phyloP scores from a whole-genome alignment of 2,329 filamentous ascomycete genomes.

The Trichothecium sympodiale region DNA sequence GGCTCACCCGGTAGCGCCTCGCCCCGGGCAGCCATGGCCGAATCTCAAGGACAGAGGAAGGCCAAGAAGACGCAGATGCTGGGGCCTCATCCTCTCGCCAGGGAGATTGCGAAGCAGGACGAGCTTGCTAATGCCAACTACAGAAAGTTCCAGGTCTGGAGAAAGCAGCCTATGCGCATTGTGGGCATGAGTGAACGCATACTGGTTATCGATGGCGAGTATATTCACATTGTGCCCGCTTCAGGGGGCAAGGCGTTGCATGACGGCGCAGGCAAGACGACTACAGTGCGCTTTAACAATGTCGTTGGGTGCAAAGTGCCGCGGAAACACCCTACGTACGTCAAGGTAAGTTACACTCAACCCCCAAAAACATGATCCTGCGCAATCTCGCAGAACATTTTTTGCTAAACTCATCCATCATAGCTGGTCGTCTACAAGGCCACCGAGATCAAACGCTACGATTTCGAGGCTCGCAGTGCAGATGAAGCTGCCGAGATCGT shows the following conservation, averaged over 20 bases:
- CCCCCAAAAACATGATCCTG: too few relatives aligned
- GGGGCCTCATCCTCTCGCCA: constrained; percentile 55
- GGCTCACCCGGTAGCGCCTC: constrained; percentile 60
- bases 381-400: too few relatives aligned
- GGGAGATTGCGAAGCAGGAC: constrained; percentile 48
- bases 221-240: constrained; percentile 72
- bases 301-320: constrained; percentile 75
- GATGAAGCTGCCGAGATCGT: constrained; percentile 73
- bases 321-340: constrained; percentile 68
- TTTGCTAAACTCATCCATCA: too few relatives aligned
- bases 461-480: constrained; percentile 66
- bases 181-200: constrained; percentile 65
- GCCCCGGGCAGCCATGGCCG: constrained; percentile 35
- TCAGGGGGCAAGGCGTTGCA: constrained; percentile 54
- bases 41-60: constrained; percentile 27
- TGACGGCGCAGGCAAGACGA: constrained; percentile 57
- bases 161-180: constrained; percentile 74
- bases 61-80: constrained; percentile 40
- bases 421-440: constrained; percentile 63
- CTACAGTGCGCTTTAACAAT: constrained; percentile 71
- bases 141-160: constrained; percentile 69
- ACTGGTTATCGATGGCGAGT: constrained; percentile 73
- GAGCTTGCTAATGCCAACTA: constrained; percentile 49
- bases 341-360: constrained; percentile 66
- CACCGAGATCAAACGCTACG: constrained; percentile 69